These are phyloP conservation scores for Orobanche coerulescens DNA, from an alignment of 257 asterid genomes.

Conservation along the genomic window DNA sequence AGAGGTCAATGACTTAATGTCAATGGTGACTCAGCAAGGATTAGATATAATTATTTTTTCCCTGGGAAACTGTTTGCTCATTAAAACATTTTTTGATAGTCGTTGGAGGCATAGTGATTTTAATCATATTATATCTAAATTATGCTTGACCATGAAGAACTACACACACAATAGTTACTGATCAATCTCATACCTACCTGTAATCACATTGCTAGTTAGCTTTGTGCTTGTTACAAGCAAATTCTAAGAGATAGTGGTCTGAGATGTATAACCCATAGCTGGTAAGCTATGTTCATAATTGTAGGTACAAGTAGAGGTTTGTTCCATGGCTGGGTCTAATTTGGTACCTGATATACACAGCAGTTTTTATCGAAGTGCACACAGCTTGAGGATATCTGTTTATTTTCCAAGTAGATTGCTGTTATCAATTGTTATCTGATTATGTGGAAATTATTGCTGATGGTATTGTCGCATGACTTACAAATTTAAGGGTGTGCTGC, in stretches of 20 bases:
- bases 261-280: not conserved
- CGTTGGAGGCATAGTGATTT: not conserved
- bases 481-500: slow-evolving; percentile 4
- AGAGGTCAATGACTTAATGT: not conserved
- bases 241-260: not conserved
- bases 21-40: not conserved
- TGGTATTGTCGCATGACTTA: not conserved
- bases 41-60: not conserved
- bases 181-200: not conserved
- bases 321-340: not conserved
- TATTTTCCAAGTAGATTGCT: not conserved
- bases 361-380: not conserved
- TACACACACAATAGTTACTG: not conserved
- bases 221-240: not conserved
- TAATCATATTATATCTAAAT: not conserved
- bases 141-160: not conserved
- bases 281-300: not conserved
- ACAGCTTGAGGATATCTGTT: not conserved
- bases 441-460: not conserved
- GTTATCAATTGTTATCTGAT: not conserved
- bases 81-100: no score
- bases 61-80: not conserved
- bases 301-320: slow-evolving; percentile 6
- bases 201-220: not conserved
- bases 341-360: not conserved